phyloP scores from a whole-genome alignment of 345 rosid genomes.

The Eucalyptus marginata region DNA sequence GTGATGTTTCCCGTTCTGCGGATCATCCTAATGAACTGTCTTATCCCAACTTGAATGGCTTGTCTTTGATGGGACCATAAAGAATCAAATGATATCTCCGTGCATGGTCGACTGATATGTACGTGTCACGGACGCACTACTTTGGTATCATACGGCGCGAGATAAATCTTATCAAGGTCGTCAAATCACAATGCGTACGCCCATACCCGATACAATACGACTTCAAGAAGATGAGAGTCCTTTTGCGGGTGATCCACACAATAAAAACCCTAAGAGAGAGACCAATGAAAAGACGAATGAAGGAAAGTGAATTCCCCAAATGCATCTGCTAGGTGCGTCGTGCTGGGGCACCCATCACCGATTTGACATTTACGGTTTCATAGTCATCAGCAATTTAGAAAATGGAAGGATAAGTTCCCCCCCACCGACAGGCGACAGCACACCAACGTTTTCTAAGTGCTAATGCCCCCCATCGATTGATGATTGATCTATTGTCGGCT shows the following conservation, averaged over 20 bases:
- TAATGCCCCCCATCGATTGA: neutral
- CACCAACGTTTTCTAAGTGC: neutral
- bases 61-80: neutral
- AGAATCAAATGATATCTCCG: neutral
- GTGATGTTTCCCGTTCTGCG: neutral
- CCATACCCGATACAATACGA: neutral
- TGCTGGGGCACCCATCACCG: neutral
- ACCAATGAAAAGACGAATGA: neutral
- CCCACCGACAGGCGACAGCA: neutral
- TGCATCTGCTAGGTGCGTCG: neutral
- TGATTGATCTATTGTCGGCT: neutral
- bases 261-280: neutral
- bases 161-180: neutral
- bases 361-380: neutral
- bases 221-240: neutral
- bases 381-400: neutral
- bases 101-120: neutral
- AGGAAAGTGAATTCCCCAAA: neutral
- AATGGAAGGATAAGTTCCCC: neutral
- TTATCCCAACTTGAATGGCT: neutral
- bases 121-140: neutral
- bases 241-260: neutral
- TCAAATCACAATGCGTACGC: neutral
- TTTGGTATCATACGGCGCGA: accelerated
- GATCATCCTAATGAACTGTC: neutral